Conservation (phyloP, 345 rosid genomes). For the Gossypium stocksii region DNA sequence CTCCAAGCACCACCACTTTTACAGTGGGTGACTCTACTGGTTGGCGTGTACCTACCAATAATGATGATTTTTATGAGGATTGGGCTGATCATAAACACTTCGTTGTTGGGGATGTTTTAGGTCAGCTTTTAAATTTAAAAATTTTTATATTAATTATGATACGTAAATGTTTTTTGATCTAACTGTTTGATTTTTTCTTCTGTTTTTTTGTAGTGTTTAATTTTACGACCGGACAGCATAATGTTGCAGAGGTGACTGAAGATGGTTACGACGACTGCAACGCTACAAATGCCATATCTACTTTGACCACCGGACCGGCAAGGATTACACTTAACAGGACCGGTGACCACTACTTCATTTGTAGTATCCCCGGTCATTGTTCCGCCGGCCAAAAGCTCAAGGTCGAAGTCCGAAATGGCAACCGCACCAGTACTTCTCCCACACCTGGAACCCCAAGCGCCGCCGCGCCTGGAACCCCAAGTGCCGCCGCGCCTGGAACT, state of each 20-base stretch:
- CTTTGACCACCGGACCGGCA: conserved; percentile 17
- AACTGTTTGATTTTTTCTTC: not conserved
- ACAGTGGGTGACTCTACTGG: conserved; percentile 35
- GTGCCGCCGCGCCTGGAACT: not conserved
- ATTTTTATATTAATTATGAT: not conserved
- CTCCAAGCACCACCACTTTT: not conserved
- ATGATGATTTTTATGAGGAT: conserved; percentile 16
- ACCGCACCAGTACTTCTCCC: not conserved
- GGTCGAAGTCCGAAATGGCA: conserved; percentile 11
- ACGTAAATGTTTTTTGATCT: not conserved
- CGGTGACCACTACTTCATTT: conserved; percentile 34
- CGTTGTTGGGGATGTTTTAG: conserved; percentile 32
- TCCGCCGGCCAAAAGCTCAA: conserved; percentile 25
- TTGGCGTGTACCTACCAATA: conserved; percentile 24
- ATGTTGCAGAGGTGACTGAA: conserved; percentile 33
- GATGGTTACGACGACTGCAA: conserved; percentile 29
- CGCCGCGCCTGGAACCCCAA: not conserved
- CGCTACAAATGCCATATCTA: conserved; percentile 11
- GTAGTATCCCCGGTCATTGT: conserved; percentile 31
- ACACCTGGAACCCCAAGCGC: not conserved
- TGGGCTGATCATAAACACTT: conserved; percentile 34
- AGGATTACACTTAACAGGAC: conserved; percentile 23
- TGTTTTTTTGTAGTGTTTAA: conserved; percentile 29
- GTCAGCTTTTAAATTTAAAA: conserved; percentile 16
- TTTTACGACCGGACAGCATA: conserved; percentile 25